These are phyloP conservation scores for Ceratobasidium sp. DNA, from an alignment of 1,284 basidiomycete species.

Conservation along the genomic window DNA sequence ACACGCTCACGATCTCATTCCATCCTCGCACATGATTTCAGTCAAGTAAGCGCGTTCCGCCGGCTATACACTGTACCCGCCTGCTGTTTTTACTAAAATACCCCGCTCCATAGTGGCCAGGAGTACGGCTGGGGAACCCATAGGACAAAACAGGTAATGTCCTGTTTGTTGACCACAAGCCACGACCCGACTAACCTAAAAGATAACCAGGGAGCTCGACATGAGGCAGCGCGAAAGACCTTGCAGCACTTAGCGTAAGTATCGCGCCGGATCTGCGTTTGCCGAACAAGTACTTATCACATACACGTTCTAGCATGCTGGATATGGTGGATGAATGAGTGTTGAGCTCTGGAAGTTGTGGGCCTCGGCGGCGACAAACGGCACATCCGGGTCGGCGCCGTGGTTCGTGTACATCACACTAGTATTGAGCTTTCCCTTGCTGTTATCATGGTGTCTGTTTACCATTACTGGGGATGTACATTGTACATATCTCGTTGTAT, in stretches of 20 bases:
- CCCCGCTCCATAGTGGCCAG: constrained; percentile 9
- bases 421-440: constrained; percentile 27
- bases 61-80: background rate
- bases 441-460: background rate
- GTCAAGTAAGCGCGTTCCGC: constrained; percentile 22
- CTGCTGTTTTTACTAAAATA: background rate
- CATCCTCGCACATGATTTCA: constrained; percentile 4
- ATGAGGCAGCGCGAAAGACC: constrained; percentile 37
- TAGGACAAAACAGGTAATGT: constrained; percentile 43
- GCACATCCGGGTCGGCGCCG: constrained; percentile 33
- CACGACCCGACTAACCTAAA: constrained; percentile 13
- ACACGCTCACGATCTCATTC: constrained; percentile 11
- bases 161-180: background rate
- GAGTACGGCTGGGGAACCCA: constrained; percentile 43
- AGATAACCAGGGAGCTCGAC: constrained; percentile 40
- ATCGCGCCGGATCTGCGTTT: background rate
- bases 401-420: constrained; percentile 33
- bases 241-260: constrained; percentile 34
- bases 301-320: constrained; percentile 22
- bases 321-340: constrained; percentile 22
- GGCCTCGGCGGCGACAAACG: constrained; percentile 34
- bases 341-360: constrained; percentile 3
- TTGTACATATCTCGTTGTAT: constrained; percentile 15
- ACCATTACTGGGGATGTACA: constrained; percentile 12
- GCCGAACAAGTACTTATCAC: constrained; percentile 26